A percentile compares a stretch with the other conserved stretches of the same genome.
phyloP scores from a whole-genome alignment of 192 early-diverging fungal species.

The Lobosporangium transversale region DNA sequence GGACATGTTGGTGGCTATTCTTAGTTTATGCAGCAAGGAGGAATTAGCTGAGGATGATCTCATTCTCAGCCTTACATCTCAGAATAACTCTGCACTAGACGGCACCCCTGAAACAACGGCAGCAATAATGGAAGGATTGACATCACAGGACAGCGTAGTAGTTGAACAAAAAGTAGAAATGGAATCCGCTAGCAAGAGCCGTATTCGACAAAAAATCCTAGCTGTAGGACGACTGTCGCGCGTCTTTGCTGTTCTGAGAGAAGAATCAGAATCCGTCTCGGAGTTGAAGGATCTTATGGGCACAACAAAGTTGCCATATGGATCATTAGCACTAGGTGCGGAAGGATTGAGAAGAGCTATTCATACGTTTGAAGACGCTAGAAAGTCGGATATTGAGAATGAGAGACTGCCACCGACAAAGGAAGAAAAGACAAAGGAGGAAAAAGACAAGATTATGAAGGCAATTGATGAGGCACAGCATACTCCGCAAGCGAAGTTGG shows the following conservation, averaged over 20 bases:
- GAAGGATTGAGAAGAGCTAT: conserved; percentile 93
- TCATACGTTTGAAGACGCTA: conserved; percentile 90
- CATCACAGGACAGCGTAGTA: not conserved
- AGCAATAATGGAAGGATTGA: not conserved
- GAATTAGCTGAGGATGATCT: conserved; percentile 78
- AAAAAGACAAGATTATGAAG: conserved; percentile 31
- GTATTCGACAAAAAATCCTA: conserved; percentile 73
- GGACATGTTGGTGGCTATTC: conserved; percentile 93
- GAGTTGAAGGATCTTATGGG: conserved; percentile 92
- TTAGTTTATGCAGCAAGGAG: conserved; percentile 94
- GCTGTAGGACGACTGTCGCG: conserved; percentile 92
- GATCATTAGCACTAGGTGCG: conserved; percentile 88
- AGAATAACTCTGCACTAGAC: not conserved
- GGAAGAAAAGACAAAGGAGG: conserved; percentile 39
- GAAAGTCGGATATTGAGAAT: conserved; percentile 88
- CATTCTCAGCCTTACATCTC: not conserved
- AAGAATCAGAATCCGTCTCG: conserved; percentile 89
- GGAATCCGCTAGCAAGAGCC: conserved; percentile 19
- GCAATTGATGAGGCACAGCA: conserved; percentile 46
- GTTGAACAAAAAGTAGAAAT: not conserved
- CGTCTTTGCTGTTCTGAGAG: conserved; percentile 85
- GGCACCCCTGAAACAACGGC: not conserved
- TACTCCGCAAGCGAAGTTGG: conserved; percentile 12
- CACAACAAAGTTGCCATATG: conserved; percentile 82
- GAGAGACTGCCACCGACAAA: conserved; percentile 86